phyloP scores from a whole-genome alignment of 148 eudicot species.

The Rhododendron mucronatum region DNA sequence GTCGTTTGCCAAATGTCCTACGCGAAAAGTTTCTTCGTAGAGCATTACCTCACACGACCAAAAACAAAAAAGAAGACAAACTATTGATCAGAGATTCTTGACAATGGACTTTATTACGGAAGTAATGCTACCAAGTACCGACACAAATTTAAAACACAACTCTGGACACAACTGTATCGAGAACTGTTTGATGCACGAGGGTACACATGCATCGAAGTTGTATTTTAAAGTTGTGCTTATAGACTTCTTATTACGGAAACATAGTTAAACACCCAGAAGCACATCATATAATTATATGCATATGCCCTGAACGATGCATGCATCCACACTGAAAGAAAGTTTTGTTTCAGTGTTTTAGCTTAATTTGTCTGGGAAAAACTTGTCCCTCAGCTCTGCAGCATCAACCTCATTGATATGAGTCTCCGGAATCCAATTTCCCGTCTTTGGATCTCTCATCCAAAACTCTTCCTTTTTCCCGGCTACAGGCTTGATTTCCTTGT shows the following conservation, averaged over 20 bases:
- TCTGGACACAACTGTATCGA: no score
- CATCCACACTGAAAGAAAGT: background rate
- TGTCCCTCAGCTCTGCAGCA: slow-evolving; percentile 17
- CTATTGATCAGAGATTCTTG: background rate
- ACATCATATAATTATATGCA: background rate
- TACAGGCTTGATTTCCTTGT: background rate
- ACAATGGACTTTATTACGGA: background rate
- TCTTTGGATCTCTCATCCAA: slow-evolving; percentile 33
- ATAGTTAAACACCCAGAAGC: background rate
- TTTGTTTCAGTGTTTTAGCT: background rate
- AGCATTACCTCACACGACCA: no score
- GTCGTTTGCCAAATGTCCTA: no score
- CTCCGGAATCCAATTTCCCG: slow-evolving; percentile 29
- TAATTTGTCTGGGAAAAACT: slow-evolving; percentile 15
- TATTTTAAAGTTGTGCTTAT: background rate
- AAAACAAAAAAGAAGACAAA: no score
- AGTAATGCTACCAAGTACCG: no score
- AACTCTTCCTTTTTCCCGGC: background rate
- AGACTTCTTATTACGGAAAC: background rate
- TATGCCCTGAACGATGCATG: background rate
- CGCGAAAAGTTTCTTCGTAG: no score
- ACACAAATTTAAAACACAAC: no score
- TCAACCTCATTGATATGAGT: slow-evolving; percentile 16
- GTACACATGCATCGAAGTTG: background rate
- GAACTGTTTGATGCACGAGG: no score